phyloP scores from a whole-genome alignment of 2,329 filamentous ascomycete species.

The Aspergillus clavatus region DNA sequence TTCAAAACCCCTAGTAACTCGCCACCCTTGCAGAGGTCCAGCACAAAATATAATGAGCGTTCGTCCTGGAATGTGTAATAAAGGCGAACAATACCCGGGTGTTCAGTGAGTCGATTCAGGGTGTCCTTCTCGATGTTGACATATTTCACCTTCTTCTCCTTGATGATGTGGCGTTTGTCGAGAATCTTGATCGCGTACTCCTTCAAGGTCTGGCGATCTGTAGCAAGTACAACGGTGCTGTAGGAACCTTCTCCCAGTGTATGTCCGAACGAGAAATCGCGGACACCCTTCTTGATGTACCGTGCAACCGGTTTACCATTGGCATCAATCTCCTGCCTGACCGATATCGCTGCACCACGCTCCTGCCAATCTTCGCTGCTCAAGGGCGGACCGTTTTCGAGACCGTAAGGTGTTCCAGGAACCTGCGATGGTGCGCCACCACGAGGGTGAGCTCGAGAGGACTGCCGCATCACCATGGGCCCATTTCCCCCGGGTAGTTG shows the following conservation, averaged over 20 bases:
- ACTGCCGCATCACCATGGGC: conserved; percentile 67
- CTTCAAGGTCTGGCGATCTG: conserved; percentile 86
- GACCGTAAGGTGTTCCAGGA: conserved; percentile 46
- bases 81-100: conserved; percentile 90
- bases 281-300: conserved; percentile 91
- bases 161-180: conserved; percentile 98
- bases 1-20: conserved; percentile 91
- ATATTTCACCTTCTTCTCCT: conserved; percentile 99
- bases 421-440: conserved; percentile 30
- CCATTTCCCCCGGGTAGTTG: conserved; percentile 55
- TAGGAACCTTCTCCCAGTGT: conserved; percentile 95
- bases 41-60: conserved; percentile 89
- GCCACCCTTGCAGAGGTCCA: conserved; percentile 87
- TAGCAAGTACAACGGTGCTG: conserved; percentile 89
- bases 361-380: conserved; percentile 96
- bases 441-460: conserved; percentile 66
- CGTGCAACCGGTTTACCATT: conserved; percentile 76
- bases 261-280: conserved; percentile 90
- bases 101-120: conserved; percentile 88
- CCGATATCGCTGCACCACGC: conserved; percentile 78
- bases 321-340: conserved; percentile 77
- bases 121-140: conserved; percentile 99
- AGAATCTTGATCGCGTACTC: conserved; percentile 98
- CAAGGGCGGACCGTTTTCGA: conserved; percentile 54
- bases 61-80: conserved; percentile 99